Evolutionary conservation across 1,139 yeast genomes (phyloP), one percentile per base, ranked within the genome.

Genomic region (Lodderomyces beijingensis): DNA sequence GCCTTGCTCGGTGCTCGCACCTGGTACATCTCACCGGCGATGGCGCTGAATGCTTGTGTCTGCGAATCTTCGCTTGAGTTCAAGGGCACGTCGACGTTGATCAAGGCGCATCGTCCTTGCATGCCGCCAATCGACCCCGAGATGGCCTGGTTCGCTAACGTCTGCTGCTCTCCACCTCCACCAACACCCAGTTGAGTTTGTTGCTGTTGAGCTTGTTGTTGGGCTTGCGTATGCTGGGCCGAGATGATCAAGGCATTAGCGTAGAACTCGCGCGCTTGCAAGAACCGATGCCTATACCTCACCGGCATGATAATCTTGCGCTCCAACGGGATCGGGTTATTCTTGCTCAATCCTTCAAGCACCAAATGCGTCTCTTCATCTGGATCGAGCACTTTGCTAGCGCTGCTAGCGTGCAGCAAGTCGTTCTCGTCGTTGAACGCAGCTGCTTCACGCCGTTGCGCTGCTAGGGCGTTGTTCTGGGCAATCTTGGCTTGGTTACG

Each of bases 341-440:
- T 81, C 45, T 85, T 70, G 9, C 84, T 74, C 20, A 91, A 86
- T n/a, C 97, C 97, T 41, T 86, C 91, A 53, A 93, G 65, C 3
- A 93, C 97, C 48, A 84, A 85, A 37, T 85, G 89, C 1, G 96
- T 87, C 50, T 93, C 99, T 53, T 88, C 96, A 49, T 91, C 96
- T 4, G 95, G 95, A 47, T 67, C 72, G 30, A 67, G 55, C 4
- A 62, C 53, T 37, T 61, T 52, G 35, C 52, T 53, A 27, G 50
- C 47, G 25, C 44, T 47, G 8, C 49, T 44, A 17, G 52, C 56
- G 25, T 45, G 41, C 14, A 36, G 20, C 28, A 50, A 34, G 18
- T 18, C n/a, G n/a, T 31, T 31, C 36, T 52, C 57, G 22, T 44
- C 66, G 25, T 63, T 51, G 35, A 64, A 62, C 24, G 63, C 70